Percentiles rank a stretch among this genome's conserved stretches.
Evolutionary conservation across 306 rosid genomes (phyloP).

Genomic region (Spatholobus suberectus): DNA sequence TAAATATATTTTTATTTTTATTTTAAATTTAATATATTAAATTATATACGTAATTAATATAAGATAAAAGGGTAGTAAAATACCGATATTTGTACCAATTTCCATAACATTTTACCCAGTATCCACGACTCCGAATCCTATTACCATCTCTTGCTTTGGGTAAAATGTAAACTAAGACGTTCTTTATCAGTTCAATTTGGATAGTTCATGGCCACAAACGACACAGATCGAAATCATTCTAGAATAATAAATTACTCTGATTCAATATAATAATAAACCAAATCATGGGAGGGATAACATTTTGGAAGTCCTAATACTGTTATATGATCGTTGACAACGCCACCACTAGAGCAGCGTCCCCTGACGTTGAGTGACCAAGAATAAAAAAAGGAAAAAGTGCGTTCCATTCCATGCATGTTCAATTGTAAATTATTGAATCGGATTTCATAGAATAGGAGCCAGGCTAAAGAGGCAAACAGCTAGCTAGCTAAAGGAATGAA

Average conservation of each 20-base stretch:
- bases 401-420: constrained; percentile 26
- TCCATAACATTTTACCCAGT: background rate
- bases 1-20: background rate
- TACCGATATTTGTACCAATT: background rate
- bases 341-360: constrained; percentile 39
- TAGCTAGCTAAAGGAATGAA: background rate
- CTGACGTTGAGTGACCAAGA: constrained; percentile 2
- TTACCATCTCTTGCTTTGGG: no score
- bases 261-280: background rate
- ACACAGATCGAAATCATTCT: background rate
- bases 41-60: no score
- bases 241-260: background rate
- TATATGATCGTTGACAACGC: constrained; percentile 25
- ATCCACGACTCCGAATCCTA: background rate
- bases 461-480: background rate
- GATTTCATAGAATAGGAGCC: constrained; percentile 19
- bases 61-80: background rate
- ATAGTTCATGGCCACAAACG: background rate
- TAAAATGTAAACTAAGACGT: background rate
- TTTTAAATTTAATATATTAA: background rate
- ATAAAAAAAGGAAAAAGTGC: background rate
- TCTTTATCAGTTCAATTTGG: background rate
- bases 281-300: background rate
- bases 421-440: constrained; percentile 28
- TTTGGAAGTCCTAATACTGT: background rate